These are phyloP conservation scores for Leishmania tropica DNA, from an alignment of 208 protist species.

Conservation along the genomic window DNA sequence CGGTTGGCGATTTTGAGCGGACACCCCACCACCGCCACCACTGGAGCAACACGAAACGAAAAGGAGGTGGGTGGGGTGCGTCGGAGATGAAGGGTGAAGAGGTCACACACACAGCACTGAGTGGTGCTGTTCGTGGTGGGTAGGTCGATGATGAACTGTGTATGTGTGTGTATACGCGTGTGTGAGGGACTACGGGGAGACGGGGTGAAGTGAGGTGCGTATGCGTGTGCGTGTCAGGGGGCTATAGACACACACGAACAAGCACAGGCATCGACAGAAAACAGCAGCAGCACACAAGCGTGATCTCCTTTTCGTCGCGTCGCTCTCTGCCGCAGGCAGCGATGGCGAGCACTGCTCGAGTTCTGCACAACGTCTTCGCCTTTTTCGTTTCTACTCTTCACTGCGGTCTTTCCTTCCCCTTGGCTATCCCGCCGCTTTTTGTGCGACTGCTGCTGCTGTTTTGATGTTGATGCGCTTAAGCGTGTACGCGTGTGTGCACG, in stretches of 20 bases:
- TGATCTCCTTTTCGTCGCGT: not conserved
- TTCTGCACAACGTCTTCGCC: not conserved
- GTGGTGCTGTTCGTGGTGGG: too few relatives aligned
- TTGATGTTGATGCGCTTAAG: not conserved
- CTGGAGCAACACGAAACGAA: too few relatives aligned
- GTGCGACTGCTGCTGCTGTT: not conserved
- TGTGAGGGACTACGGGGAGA: too few relatives aligned
- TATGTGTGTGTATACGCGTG: too few relatives aligned
- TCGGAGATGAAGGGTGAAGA: too few relatives aligned
- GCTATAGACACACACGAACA: not conserved
- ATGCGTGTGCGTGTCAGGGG: not conserved
- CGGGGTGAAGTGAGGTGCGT: not conserved
- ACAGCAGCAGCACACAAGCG: not conserved
- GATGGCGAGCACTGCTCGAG: not conserved
- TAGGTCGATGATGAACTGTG: too few relatives aligned
- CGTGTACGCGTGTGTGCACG: not conserved
- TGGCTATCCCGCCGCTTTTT: not conserved
- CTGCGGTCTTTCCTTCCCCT: not conserved
- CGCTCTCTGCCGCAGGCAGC: not conserved
- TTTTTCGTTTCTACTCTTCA: not conserved
- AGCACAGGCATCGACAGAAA: slow-evolving; percentile 3
- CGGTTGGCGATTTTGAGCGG: too few relatives aligned
- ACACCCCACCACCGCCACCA: too few relatives aligned
- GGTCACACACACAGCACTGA: too few relatives aligned
- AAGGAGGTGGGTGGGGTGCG: too few relatives aligned